A percentile compares a stretch with the other conserved stretches of the same genome.
These are phyloP conservation scores for Nectriaceae sp. DNA, from an alignment of 2,329 filamentous ascomycete genomes.

Conservation along the genomic window DNA sequence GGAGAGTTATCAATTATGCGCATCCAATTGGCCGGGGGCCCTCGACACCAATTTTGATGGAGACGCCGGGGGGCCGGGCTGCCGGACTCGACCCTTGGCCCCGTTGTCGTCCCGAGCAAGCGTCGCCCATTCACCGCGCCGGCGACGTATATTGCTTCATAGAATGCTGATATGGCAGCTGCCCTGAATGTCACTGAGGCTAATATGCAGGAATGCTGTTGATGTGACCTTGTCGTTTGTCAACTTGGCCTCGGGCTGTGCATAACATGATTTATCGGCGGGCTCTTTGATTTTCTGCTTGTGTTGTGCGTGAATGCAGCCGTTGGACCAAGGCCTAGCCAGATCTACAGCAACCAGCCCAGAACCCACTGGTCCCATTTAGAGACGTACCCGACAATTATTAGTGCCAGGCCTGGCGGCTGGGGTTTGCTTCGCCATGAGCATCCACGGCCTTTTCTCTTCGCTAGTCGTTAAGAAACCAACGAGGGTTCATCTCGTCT, in stretches of 20 bases:
- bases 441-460: not conserved
- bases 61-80: slow-evolving; percentile 5
- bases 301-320: slow-evolving; percentile 6
- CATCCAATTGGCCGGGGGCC: slow-evolving; percentile 5
- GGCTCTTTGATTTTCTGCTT: not conserved
- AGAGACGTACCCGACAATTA: not conserved
- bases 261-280: too few species aligned
- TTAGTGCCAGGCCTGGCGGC: not conserved
- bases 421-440: not conserved
- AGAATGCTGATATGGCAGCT: not conserved
- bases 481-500: not conserved
- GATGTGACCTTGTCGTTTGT: too few species aligned
- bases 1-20: slow-evolving; percentile 15
- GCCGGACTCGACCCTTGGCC: slow-evolving; percentile 3
- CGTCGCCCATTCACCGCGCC: not conserved
- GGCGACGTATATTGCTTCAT: not conserved
- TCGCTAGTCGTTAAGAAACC: not conserved
- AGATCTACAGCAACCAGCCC: slow-evolving; percentile 11
- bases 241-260: too few species aligned
- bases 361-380: slow-evolving; percentile 6
- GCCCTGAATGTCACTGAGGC: not conserved
- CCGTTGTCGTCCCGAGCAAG: not conserved
- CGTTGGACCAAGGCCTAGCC: slow-evolving; percentile 7
- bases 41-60: slow-evolving; percentile 3
- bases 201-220: not conserved